A percentile compares a stretch with the other conserved stretches of the same genome.
These are phyloP conservation scores for Pichia occidentalis DNA, from an alignment of 805 yeast species.

Conservation along the genomic window DNA sequence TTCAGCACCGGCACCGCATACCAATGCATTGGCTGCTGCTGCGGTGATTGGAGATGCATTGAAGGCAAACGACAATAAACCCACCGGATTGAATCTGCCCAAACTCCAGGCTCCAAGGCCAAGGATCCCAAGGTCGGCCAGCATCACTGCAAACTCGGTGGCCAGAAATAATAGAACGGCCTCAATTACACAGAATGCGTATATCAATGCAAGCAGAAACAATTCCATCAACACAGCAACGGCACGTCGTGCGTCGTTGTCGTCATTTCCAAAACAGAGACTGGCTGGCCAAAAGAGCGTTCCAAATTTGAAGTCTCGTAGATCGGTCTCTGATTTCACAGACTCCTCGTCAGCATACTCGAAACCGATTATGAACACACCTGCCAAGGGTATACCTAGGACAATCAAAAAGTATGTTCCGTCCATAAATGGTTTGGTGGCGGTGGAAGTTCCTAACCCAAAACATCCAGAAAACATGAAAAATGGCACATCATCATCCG, in stretches of 20 bases:
- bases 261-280: conserved; percentile 11
- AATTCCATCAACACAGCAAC: conserved; percentile 11
- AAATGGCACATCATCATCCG: not conserved
- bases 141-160: conserved; percentile 17
- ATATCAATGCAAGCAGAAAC: conserved; percentile 1
- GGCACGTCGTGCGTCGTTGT: conserved; percentile 13
- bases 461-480: conserved; percentile 13
- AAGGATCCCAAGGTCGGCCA: conserved; percentile 4
- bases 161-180: not conserved
- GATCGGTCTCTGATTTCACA: conserved; percentile 15
- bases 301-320: conserved; percentile 11
- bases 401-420: conserved; percentile 68
- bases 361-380: not conserved
- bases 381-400: conserved; percentile 24
- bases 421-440: conserved; percentile 62
- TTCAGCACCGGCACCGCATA: conserved; percentile 27
- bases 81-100: conserved; percentile 29
- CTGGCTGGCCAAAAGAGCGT: conserved; percentile 11
- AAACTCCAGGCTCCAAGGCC: conserved; percentile 19
- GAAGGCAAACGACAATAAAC: conserved; percentile 29
- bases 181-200: not conserved
- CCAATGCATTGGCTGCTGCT: conserved; percentile 61
- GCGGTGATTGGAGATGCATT: conserved; percentile 46
- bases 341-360: not conserved
- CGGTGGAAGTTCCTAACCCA: conserved; percentile 58